Conservation (phyloP, 768 basidiomycete species). For the Lactarius psammicola region DNA sequence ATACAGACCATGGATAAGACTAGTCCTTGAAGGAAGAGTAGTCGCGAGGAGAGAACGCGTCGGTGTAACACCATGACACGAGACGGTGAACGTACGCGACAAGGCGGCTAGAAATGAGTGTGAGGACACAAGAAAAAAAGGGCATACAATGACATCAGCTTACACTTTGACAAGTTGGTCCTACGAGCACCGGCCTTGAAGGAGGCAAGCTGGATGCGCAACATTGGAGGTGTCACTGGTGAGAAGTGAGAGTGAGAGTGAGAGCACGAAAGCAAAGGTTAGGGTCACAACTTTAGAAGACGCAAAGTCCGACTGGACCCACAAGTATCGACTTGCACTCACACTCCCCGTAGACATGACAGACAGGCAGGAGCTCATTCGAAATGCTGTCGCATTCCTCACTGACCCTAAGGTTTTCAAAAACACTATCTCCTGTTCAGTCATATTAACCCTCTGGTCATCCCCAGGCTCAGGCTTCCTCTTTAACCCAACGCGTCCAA, state of each 20-base stretch:
- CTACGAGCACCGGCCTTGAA: slow-evolving; percentile 26
- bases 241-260: background rate
- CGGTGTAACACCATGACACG: slow-evolving; percentile 12
- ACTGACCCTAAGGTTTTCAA: slow-evolving; percentile 72
- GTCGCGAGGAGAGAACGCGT: slow-evolving; percentile 15
- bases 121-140: background rate
- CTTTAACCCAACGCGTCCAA: slow-evolving; percentile 80
- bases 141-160: background rate
- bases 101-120: slow-evolving; percentile 15
- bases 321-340: background rate
- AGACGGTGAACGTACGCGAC: slow-evolving; percentile 21
- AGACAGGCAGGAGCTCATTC: slow-evolving; percentile 71
- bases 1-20: slow-evolving; percentile 11
- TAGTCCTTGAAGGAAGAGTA: slow-evolving; percentile 1
- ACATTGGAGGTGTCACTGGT: slow-evolving; percentile 12
- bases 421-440: background rate
- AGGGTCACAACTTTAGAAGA: slow-evolving; percentile 3
- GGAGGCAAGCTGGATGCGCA: slow-evolving; percentile 22
- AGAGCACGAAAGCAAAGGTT: slow-evolving; percentile 5
- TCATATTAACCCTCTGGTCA: slow-evolving; percentile 19
- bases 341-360: slow-evolving; percentile 39
- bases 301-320: background rate
- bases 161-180: slow-evolving; percentile 20
- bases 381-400: slow-evolving; percentile 82
- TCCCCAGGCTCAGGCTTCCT: slow-evolving; percentile 67